phyloP scores from a whole-genome alignment of 768 basidiomycete species.

The Botryobasidium botryosum region DNA sequence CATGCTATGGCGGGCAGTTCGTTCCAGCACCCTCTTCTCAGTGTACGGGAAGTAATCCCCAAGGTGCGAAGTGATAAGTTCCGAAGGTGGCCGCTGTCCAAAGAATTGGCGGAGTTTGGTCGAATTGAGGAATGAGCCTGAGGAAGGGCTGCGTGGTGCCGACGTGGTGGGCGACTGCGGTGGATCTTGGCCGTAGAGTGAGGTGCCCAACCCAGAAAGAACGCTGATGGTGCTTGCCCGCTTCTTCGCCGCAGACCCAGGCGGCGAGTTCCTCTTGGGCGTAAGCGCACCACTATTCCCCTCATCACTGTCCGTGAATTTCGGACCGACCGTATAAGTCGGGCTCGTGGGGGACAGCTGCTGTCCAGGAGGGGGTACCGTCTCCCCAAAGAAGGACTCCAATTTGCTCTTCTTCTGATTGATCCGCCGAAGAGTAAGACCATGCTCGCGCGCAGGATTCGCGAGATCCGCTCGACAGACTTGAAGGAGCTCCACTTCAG shows the following conservation, averaged over 20 bases:
- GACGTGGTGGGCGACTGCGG: slow-evolving; percentile 42
- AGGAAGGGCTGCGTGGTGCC: slow-evolving; percentile 19
- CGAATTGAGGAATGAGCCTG: slow-evolving; percentile 3
- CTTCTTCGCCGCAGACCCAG: slow-evolving; percentile 18
- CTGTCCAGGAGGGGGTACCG: slow-evolving; percentile 17
- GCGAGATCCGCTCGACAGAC: slow-evolving; percentile 72
- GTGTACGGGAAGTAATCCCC: slow-evolving; percentile 91
- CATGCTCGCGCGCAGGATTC: slow-evolving; percentile 63
- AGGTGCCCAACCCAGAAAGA: slow-evolving; percentile 67
- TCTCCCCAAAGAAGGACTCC: slow-evolving; percentile 32
- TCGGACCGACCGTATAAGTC: slow-evolving; percentile 18
- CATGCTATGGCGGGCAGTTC: slow-evolving; percentile 82
- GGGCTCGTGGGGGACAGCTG: slow-evolving; percentile 20
- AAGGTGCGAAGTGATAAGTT: slow-evolving; percentile 87
- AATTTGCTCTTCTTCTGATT: slow-evolving; percentile 25
- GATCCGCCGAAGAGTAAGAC: slow-evolving; percentile 53
- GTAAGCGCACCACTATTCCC: background rate
- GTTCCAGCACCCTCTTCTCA: slow-evolving; percentile 78
- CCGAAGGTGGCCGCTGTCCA: slow-evolving; percentile 92
- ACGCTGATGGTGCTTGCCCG: slow-evolving; percentile 91
- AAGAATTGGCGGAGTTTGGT: slow-evolving; percentile 83
- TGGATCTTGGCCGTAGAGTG: slow-evolving; percentile 36
- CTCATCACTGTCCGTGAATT: background rate
- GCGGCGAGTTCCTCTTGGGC: background rate
- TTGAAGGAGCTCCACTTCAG: slow-evolving; percentile 60